Base-by-base conservation (phyloP, 2,329 filamentous ascomycete genomes). In the Ceratocystis lukuohia region DNA sequence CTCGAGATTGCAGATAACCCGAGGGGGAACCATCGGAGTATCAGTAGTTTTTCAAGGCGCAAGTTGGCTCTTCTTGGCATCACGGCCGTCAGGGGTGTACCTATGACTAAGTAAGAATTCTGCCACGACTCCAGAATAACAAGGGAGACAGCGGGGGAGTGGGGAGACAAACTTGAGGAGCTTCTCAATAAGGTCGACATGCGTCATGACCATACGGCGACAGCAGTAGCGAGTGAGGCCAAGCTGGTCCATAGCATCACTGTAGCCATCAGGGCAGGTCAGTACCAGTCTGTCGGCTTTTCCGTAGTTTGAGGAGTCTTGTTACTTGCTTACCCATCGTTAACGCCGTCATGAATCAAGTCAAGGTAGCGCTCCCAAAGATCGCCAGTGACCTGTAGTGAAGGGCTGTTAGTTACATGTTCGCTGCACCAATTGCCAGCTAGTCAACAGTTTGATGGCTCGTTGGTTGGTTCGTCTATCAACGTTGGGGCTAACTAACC, bases 161-260 rank as follows among this genome's bases (percentile, higher is more conserved):
- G 20, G 10, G 59, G 6, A 45, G 25, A 25, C n/a, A 22, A 86
- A 96, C 89, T 93, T 90, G 70, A 99, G 85, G 63, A 99, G 85
- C 79, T 99, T 99, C 82, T 99, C 94, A 72, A 99, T 96, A 69
- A 99, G 82, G 76, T 99, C 94, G 73, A 99, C 94, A 78, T 99
- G 94, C 68, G 94, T 99, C 89, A 99, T 96, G 77, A 99, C 86
- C 94, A 99, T 99, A 74, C 94, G 88, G 72, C 94, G 89, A 80
- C 94, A 99, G 84, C 94, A 99, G 81, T 99, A 99, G 72, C 94
- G 86, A 78, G 91, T 93, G 74, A 95, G 88, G 66, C 91, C 91
- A 65, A 99, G 86, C 74, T 91, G 84, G 77, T 97, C 92, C 88
- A 99, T 96, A 53, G 93, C 94, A 75, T 96, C 91, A 74, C 94